phyloP scores from a whole-genome alignment of 106 monocot genomes.

The Dactylorhiza incarnata region DNA sequence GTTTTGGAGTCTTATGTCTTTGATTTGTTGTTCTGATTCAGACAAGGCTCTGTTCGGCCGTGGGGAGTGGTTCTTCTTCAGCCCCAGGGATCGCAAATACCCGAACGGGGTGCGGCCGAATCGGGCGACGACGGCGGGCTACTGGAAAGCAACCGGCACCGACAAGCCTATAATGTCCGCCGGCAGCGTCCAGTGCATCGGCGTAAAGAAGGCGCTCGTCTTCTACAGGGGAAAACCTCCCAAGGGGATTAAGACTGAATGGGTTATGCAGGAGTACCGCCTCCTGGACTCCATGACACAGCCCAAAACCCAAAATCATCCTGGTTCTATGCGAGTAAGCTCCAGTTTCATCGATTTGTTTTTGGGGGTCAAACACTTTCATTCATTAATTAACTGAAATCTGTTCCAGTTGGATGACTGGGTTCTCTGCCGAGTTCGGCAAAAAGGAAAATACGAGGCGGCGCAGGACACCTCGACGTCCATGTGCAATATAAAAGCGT shows the following conservation, averaged over 20 bases:
- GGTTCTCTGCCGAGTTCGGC: neutral
- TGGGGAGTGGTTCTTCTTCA: slow-evolving; percentile 32
- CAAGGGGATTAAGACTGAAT: slow-evolving; percentile 43
- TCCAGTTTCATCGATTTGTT: neutral
- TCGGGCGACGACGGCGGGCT: no score
- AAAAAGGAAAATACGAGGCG: neutral
- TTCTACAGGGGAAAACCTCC: slow-evolving; percentile 29
- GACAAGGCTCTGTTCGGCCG: slow-evolving; percentile 32
- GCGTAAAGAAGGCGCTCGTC: no score
- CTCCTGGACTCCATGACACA: slow-evolving; percentile 12
- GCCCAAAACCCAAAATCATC: neutral
- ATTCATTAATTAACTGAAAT: neutral
- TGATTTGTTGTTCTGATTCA: neutral
- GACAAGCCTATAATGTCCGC: no score
- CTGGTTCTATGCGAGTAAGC: slow-evolving; percentile 20
- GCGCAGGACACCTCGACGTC: neutral
- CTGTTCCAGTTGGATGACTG: neutral
- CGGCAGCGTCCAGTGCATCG: no score
- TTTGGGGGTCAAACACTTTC: neutral
- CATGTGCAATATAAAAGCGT: neutral
- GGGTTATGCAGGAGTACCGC: slow-evolving; percentile 72
- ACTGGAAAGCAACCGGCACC: no score
- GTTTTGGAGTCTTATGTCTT: neutral
- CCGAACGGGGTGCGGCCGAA: no score
- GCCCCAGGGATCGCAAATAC: no score